phyloP scores from a whole-genome alignment of 2,329 filamentous ascomycete genomes.

The Scedosporium minutisporum region DNA sequence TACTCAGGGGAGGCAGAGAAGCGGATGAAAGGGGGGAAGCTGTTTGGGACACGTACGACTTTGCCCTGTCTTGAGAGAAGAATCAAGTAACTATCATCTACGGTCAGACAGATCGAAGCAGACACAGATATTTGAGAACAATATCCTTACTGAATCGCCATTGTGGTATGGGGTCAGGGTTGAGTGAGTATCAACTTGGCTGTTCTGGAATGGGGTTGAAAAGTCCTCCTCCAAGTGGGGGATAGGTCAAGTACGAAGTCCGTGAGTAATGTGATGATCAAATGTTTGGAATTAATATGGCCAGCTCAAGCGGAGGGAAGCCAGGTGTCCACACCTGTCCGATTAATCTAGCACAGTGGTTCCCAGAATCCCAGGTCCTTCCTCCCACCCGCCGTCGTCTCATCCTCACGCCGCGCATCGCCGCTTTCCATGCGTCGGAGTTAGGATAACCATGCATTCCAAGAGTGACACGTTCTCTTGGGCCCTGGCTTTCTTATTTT shows the following conservation, averaged over 20 bases:
- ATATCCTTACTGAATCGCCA: slow-evolving; percentile 34
- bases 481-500: not conserved
- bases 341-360: not conserved
- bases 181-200: not conserved
- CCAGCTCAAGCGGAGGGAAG: not conserved
- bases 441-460: not conserved
- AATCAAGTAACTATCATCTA: slow-evolving; percentile 71
- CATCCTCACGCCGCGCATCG: not conserved
- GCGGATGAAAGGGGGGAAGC: not conserved
- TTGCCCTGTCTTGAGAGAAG: slow-evolving; percentile 97
- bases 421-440: not conserved
- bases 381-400: not conserved
- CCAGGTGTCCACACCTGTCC: not conserved
- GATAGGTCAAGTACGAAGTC: not conserved
- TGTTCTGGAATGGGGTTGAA: not conserved
- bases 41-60: slow-evolving; percentile 60
- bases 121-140: not conserved
- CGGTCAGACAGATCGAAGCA: slow-evolving; percentile 12
- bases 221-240: slow-evolving; percentile 2
- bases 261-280: not conserved
- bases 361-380: not conserved
- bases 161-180: slow-evolving; percentile 15
- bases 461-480: not conserved
- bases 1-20: not conserved
- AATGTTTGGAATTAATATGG: not conserved